Evolutionary conservation across 441 rosid genomes (phyloP).

Genomic region (Erysimum cheiri): DNA sequence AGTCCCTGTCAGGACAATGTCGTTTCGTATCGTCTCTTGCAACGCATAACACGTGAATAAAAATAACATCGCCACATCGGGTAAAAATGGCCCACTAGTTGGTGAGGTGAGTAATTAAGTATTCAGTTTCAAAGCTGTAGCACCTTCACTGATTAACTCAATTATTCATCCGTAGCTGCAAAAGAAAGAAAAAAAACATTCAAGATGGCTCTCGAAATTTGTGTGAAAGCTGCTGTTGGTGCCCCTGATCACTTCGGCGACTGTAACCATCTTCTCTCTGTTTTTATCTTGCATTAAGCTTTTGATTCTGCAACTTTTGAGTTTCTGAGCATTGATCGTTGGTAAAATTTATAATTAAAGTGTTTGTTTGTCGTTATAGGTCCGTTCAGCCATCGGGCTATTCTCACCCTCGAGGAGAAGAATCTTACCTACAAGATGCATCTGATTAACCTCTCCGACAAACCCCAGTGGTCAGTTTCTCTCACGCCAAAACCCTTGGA

Average conservation of each 20-base stretch:
- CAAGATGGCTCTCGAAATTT: slow-evolving; percentile 76
- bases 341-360: neutral
- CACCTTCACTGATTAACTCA: slow-evolving; percentile 14
- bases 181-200: neutral
- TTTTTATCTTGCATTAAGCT: neutral
- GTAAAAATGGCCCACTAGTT: slow-evolving; percentile 11
- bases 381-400: slow-evolving; percentile 73
- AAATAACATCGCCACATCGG: neutral
- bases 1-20: neutral
- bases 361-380: slow-evolving; percentile 51
- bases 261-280: slow-evolving; percentile 53
- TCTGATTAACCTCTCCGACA: slow-evolving; percentile 65
- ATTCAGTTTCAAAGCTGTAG: neutral
- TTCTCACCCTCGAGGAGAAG: slow-evolving; percentile 91
- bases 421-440: slow-evolving; percentile 57
- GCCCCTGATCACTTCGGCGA: slow-evolving; percentile 79
- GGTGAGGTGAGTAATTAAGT: neutral
- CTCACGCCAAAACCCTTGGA: neutral
- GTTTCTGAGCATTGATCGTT: neutral
- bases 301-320: slow-evolving; percentile 9
- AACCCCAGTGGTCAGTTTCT: slow-evolving; percentile 75
- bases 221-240: slow-evolving; percentile 86
- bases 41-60: slow-evolving; percentile 31
- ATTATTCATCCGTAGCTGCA: slow-evolving; percentile 4
- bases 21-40: neutral